Conservation (phyloP, 2,329 filamentous ascomycete genomes). For the Colletotrichum magnum region DNA sequence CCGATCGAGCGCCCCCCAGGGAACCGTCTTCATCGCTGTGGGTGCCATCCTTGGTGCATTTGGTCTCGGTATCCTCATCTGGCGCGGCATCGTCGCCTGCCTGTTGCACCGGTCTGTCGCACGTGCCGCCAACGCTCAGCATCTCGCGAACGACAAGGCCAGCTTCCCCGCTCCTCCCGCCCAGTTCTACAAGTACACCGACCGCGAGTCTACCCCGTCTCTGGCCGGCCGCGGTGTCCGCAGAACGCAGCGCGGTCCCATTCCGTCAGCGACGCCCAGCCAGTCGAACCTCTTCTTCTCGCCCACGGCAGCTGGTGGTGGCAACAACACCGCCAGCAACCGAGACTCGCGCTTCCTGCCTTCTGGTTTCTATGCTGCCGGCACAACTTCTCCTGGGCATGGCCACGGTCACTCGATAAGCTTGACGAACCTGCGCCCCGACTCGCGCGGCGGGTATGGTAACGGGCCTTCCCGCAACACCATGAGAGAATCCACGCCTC, state of each 20-base stretch:
- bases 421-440: slow-evolving; percentile 72
- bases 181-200: slow-evolving; percentile 76
- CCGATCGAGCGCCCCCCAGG: slow-evolving; percentile 86
- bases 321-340: slow-evolving; percentile 59
- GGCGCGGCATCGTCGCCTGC: slow-evolving; percentile 91
- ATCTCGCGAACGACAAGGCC: slow-evolving; percentile 78
- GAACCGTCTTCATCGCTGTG: slow-evolving; percentile 96
- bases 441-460: slow-evolving; percentile 65
- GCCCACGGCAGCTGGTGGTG: slow-evolving; percentile 82
- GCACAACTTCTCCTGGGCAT: slow-evolving; percentile 64
- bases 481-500: slow-evolving; percentile 67
- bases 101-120: slow-evolving; percentile 93
- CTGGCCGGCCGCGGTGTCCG: slow-evolving; percentile 64
- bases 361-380: slow-evolving; percentile 89
- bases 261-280: slow-evolving; percentile 70
- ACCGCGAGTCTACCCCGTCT: slow-evolving; percentile 69
- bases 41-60: slow-evolving; percentile 90
- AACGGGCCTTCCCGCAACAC: slow-evolving; percentile 57
- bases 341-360: slow-evolving; percentile 88
- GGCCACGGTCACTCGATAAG: slow-evolving; percentile 69
- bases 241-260: slow-evolving; percentile 66
- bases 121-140: slow-evolving; percentile 83
- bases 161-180: slow-evolving; percentile 71
- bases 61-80: slow-evolving; percentile 84
- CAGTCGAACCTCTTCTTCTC: slow-evolving; percentile 91